Conservation (phyloP, 108 stramenopile genomes). For the Seminavis robusta region DNA sequence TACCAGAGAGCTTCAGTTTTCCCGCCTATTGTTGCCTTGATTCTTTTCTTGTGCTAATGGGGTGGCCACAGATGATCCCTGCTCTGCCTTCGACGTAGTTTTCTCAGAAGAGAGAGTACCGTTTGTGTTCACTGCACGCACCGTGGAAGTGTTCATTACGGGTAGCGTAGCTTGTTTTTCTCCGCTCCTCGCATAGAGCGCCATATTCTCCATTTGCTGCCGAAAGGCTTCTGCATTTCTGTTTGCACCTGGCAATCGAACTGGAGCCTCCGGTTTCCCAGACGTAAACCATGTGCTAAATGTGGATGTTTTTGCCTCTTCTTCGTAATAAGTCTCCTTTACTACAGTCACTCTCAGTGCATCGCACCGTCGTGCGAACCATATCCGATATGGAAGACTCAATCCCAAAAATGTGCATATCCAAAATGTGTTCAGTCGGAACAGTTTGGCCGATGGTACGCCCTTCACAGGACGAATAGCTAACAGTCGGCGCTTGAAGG, state of each 20-base stretch:
- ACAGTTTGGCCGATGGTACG: conserved; percentile 37
- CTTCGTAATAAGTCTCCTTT: conserved; percentile 69
- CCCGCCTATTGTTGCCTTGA: no score
- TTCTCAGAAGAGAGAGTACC: no score
- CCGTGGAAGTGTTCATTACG: no score
- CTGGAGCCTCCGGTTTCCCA: neutral
- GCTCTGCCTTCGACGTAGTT: no score
- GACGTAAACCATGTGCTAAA: neutral
- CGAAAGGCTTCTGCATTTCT: neutral
- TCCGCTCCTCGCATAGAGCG: neutral
- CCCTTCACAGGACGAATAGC: conserved; percentile 52
- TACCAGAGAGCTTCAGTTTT: no score
- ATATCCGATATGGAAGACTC: conserved; percentile 79
- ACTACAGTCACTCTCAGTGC: conserved; percentile 76
- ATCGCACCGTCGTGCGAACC: conserved; percentile 83
- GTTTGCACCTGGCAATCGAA: neutral
- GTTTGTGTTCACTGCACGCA: no score
- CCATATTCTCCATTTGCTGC: neutral
- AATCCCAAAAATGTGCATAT: conserved; percentile 64
- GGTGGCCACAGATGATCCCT: no score
- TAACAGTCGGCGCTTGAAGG: conserved; percentile 63
- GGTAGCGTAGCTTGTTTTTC: no score
- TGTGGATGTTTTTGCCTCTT: neutral
- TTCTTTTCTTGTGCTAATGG: no score
- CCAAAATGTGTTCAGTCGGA: conserved; percentile 60